Evolutionary conservation across 1,284 basidiomycete genomes (phyloP), one percentile per base, ranked within the genome.

Genomic region (Schizophyllum commune): DNA sequence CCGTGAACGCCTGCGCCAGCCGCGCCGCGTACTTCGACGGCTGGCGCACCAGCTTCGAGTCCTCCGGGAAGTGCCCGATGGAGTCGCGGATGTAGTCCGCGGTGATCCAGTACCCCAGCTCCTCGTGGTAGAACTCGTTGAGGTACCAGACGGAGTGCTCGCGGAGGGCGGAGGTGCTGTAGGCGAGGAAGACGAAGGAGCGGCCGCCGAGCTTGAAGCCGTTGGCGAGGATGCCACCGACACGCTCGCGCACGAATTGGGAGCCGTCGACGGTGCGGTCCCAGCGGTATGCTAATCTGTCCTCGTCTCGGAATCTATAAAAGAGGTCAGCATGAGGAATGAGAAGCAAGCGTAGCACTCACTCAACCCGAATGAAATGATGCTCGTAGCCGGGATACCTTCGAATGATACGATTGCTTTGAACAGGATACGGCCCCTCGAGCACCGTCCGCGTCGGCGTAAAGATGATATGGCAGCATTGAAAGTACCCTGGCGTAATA

Each of bases 1-100:
- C 86, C 0, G 89, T 90, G 68, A 93, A 93, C 0, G 90, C 89
- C 72, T 92, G 91, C 6, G 88, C 88, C 66, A 94, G 76, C 33
- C 91, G 81, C 15, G 91, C 91, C 9, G 89, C 91, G 69, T 85
- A 91, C 68, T 88, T 89, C 0, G 90, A 89, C 5, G 91, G 90
- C 39, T 76, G 78, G 56, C 69, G 73, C 55, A 87, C 77, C 20
- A 89, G 78, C 2, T 73, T 69, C 0, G 75, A 76, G 19, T 72
- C 73, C 61, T 69, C 67, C 17, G 39, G 39, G 69, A 92, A 92
- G 67, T 88, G 77, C 13, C 90, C 91, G 17, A 91, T 76, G 17
- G 75, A 74, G 22, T 75, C 66, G 22, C 91, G 79, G 60, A 93
- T 90, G 17, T 63, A 73, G 34, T 81, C 73, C 0, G 86, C 80